Conservation (phyloP, 2,329 filamentous ascomycete genomes). For the Neonectria hederae region DNA sequence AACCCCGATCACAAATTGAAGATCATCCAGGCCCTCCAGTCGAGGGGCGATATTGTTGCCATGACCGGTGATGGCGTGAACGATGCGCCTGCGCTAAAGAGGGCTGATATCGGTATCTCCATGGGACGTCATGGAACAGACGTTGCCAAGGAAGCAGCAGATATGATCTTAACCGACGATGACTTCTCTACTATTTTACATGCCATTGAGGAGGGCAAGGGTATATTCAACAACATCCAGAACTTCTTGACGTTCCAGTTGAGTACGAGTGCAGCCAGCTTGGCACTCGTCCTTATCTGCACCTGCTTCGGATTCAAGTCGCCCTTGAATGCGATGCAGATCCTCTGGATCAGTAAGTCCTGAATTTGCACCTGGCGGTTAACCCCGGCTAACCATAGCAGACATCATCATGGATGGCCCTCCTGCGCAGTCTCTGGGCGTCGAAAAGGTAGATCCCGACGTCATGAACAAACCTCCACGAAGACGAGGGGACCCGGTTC, state of each 20-base stretch:
- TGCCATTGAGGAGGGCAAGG: slow-evolving; percentile 98
- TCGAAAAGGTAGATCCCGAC: slow-evolving; percentile 92
- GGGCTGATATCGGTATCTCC: slow-evolving; percentile 95
- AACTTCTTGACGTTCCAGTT: slow-evolving; percentile 99
- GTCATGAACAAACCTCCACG: slow-evolving; percentile 92
- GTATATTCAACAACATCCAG: slow-evolving; percentile 99
- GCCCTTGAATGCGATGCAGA: slow-evolving; percentile 98
- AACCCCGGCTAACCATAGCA: slow-evolving; percentile 51
- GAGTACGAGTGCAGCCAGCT: slow-evolving; percentile 92
- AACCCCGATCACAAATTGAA: slow-evolving; percentile 99
- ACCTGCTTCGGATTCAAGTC: slow-evolving; percentile 94
- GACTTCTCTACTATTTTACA: slow-evolving; percentile 91
- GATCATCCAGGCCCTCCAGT: slow-evolving; percentile 90
- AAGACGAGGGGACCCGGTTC: slow-evolving; percentile 84
- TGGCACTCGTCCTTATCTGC: slow-evolving; percentile 91
- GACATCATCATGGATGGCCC: slow-evolving; percentile 99
- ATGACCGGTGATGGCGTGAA: slow-evolving; percentile 99
- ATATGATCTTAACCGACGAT: slow-evolving; percentile 91
- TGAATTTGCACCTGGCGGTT: background rate
- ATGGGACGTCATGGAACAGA: slow-evolving; percentile 97
- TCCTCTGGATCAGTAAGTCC: slow-evolving; percentile 96
- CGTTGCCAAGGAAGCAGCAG: slow-evolving; percentile 94
- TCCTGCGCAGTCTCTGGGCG: slow-evolving; percentile 94
- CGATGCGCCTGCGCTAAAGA: slow-evolving; percentile 95
- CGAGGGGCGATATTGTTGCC: slow-evolving; percentile 93